Percentiles rank a stretch among this genome's conserved stretches.
These are phyloP conservation scores for Leptographium galeiforme DNA, from an alignment of 2,329 filamentous ascomycete genomes.

Conservation along the genomic window DNA sequence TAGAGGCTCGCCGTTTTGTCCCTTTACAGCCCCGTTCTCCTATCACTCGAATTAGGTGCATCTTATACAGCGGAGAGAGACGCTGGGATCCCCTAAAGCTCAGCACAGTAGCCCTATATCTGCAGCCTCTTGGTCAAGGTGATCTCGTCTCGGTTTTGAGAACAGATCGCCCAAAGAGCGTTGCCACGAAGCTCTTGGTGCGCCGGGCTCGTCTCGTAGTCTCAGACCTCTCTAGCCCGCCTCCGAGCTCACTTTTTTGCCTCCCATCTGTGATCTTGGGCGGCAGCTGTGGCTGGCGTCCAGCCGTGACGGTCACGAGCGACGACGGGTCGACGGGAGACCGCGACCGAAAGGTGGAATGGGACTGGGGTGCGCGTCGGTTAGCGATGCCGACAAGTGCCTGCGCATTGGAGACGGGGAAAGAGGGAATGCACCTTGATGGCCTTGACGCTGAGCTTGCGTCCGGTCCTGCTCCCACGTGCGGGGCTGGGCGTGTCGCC, in stretches of 20 bases:
- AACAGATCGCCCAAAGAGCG: constrained; percentile 25
- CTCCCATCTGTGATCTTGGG: not conserved
- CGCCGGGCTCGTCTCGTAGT: constrained; percentile 12
- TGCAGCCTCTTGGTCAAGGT: not conserved
- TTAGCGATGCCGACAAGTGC: not conserved
- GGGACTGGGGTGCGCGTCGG: constrained; percentile 1
- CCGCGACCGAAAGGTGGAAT: constrained; percentile 7
- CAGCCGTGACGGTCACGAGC: not conserved
- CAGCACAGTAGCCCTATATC: constrained; percentile 1
- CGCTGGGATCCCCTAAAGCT: not conserved
- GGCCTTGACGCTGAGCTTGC: constrained; percentile 24
- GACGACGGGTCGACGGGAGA: not conserved
- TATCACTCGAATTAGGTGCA: no score
- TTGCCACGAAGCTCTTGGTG: constrained; percentile 33
- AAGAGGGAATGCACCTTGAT: no score
- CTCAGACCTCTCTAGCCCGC: no score
- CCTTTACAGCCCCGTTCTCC: no score
- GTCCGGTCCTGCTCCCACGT: constrained; percentile 9
- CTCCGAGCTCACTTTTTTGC: no score
- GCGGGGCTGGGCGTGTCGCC: not conserved
- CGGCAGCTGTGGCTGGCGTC: not conserved
- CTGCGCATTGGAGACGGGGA: not conserved
- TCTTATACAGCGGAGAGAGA: no score
- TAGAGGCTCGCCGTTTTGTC: no score
- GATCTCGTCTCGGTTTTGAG: constrained; percentile 9